Conservation (phyloP, 768 basidiomycete genomes). For the Mycena polygramma region DNA sequence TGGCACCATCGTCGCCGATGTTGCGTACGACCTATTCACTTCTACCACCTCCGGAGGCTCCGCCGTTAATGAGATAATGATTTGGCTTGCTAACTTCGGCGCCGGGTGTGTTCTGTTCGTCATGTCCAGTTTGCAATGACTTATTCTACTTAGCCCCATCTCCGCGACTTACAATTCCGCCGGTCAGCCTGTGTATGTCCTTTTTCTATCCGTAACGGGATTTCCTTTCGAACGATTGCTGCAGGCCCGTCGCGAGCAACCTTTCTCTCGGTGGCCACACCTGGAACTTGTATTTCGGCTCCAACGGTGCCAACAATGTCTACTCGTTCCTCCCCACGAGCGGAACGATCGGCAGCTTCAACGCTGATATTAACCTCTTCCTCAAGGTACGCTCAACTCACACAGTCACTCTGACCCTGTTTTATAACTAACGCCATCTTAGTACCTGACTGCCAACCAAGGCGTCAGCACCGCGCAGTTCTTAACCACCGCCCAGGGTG, state of each 20-base stretch:
- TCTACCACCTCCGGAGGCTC: slow-evolving; percentile 62
- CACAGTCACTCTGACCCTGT: too few relatives aligned
- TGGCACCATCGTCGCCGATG: slow-evolving; percentile 61
- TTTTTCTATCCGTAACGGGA: slow-evolving; percentile 38
- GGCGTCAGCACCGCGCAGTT: slow-evolving; percentile 65
- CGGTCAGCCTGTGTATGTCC: slow-evolving; percentile 58
- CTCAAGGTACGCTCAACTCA: slow-evolving; percentile 52
- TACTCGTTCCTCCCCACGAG: slow-evolving; percentile 61
- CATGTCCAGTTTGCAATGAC: background rate
- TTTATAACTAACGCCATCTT: too few relatives aligned
- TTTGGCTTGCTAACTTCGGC: slow-evolving; percentile 73
- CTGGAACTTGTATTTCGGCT: slow-evolving; percentile 68
- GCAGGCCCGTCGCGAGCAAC: slow-evolving; percentile 1
- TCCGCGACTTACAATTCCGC: slow-evolving; percentile 59
- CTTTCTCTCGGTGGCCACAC: slow-evolving; percentile 1
- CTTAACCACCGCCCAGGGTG: slow-evolving; percentile 70
- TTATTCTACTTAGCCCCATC: slow-evolving; percentile 55
- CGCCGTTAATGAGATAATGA: slow-evolving; percentile 68
- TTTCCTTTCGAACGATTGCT: background rate
- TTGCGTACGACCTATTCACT: slow-evolving; percentile 77
- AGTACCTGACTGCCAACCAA: slow-evolving; percentile 67
- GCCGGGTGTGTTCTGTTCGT: slow-evolving; percentile 47
- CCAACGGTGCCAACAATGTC: slow-evolving; percentile 66
- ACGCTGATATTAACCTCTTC: slow-evolving; percentile 67
- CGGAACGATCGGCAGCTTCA: slow-evolving; percentile 62